A percentile compares a stretch with the other conserved stretches of the same genome.
phyloP scores from a whole-genome alignment of 139 green algal species.

The Pleodorina starrii region DNA sequence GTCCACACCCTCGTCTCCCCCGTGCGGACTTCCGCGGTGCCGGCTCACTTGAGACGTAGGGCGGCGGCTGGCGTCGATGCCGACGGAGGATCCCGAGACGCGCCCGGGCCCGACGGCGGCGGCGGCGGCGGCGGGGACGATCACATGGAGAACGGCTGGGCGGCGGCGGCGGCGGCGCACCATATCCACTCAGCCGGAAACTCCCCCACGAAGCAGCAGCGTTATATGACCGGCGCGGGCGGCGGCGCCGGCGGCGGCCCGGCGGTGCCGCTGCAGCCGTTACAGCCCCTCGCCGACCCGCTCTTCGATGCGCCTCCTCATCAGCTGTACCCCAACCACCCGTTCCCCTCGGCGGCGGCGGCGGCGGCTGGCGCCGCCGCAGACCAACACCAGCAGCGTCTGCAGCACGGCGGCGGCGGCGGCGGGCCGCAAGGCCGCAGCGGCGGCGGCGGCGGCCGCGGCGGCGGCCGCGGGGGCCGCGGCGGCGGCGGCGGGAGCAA shows the following conservation, averaged over 20 bases:
- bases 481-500: not conserved
- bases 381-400: not conserved
- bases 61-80: no score
- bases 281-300: not conserved
- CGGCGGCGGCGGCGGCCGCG: not conserved
- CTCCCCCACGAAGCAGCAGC: constrained; percentile 17
- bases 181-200: no score
- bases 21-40: not conserved
- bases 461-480: not conserved
- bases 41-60: not conserved
- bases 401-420: not conserved
- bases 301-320: not conserved
- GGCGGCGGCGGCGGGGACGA: no score
- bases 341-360: no score
- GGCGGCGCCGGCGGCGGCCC: no score
- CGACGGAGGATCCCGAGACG: no score
- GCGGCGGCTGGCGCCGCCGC: not conserved
- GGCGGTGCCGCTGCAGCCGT: not conserved
- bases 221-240: not conserved
- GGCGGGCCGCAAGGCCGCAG: not conserved
- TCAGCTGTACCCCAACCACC: not conserved
- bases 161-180: not conserved
- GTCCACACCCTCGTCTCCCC: constrained; percentile 33
- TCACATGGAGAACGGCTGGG: not conserved
- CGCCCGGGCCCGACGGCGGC: no score